Evolutionary conservation across 2,329 filamentous ascomycete genomes (phyloP).

Genomic region (Xylaria sp.): DNA sequence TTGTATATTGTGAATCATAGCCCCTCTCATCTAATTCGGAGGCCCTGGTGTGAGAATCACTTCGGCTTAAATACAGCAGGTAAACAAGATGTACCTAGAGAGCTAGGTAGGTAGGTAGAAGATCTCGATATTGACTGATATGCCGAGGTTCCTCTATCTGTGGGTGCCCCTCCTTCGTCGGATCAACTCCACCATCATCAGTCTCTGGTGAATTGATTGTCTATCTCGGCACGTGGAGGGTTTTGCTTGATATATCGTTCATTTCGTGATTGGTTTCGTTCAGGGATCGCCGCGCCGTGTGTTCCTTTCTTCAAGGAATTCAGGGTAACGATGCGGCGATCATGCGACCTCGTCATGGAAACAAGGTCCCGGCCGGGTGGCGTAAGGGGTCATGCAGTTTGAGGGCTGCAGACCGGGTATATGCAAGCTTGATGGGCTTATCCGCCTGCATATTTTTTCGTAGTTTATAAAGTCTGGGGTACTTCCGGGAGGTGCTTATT

Average conservation of each 20-base stretch:
- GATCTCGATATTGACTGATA: not conserved
- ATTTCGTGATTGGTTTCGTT: not conserved
- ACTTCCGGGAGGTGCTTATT: slow-evolving; percentile 17
- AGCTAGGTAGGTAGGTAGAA: too few species aligned
- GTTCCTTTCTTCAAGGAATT: not conserved
- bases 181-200: not conserved
- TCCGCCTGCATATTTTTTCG: not conserved
- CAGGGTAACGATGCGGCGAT: not conserved
- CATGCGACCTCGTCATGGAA: not conserved
- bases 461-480: not conserved
- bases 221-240: not conserved
- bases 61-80: too few species aligned
- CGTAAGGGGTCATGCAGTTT: not conserved
- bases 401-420: not conserved
- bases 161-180: not conserved
- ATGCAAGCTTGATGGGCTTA: not conserved
- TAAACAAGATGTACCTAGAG: too few species aligned
- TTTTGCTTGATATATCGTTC: not conserved
- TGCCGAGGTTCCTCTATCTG: not conserved
- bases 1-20: too few species aligned
- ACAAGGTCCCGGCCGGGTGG: not conserved
- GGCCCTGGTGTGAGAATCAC: too few species aligned
- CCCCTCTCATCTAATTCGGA: too few species aligned
- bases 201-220: not conserved
- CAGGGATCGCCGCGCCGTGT: too few species aligned